Conservation (phyloP, 306 rosid species). For the Spatholobus suberectus region DNA sequence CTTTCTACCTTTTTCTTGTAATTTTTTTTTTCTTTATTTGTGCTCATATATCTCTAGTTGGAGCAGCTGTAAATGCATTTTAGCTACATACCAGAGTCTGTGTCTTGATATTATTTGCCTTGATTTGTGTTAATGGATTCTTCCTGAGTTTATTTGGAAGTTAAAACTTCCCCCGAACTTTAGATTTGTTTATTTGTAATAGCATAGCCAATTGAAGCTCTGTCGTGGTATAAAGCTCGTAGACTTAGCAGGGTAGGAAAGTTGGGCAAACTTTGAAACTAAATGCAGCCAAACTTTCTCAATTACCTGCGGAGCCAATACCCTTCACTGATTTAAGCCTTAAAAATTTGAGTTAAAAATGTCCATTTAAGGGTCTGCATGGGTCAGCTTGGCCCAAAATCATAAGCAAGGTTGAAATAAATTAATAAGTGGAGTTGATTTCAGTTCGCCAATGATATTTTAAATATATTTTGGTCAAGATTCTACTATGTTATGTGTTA, state of each 20-base stretch:
- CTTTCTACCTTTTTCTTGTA: background rate
- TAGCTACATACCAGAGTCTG: conserved; percentile 11
- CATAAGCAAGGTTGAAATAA: background rate
- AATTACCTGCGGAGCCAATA: background rate
- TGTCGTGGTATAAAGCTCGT: background rate
- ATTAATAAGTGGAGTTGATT: background rate
- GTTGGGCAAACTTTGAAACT: background rate
- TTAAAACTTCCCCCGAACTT: conserved; percentile 7
- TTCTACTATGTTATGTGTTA: background rate
- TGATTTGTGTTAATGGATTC: conserved; percentile 34
- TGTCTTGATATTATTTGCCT: conserved; percentile 28
- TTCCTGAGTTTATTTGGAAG: conserved; percentile 10
- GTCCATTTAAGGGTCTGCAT: background rate
- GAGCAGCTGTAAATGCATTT: conserved; percentile 56
- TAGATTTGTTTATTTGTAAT: background rate
- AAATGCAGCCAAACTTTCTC: conserved; percentile 11
- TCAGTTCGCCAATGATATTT: background rate
- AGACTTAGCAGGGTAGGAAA: background rate
- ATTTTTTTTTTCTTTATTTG: conserved; percentile 6
- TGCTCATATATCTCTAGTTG: conserved; percentile 31
- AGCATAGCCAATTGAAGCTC: background rate
- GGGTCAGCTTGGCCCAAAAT: conserved; percentile 1
- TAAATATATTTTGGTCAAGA: background rate
- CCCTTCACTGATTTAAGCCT: conserved; percentile 3
- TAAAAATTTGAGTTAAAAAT: background rate